phyloP scores from a whole-genome alignment of 352 stramenopile genomes.

The Phytophthora cryptogea region DNA sequence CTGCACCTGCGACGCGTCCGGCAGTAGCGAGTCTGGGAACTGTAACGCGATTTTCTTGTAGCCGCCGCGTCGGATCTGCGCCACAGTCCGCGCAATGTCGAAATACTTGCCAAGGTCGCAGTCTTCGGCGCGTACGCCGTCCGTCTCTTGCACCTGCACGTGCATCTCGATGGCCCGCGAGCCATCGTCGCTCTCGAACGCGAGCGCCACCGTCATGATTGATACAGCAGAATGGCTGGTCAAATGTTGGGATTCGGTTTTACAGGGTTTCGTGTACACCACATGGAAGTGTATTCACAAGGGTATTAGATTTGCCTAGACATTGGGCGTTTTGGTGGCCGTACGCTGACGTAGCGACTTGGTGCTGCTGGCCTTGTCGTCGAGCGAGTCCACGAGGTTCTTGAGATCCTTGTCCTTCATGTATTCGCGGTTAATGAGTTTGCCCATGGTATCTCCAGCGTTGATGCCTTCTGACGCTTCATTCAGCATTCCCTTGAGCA shows the following conservation, averaged over 20 bases:
- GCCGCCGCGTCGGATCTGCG: constrained; percentile 57
- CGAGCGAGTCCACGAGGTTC: constrained; percentile 37
- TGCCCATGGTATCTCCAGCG: constrained; percentile 76
- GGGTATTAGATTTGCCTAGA: constrained; percentile 28
- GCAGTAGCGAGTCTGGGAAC: constrained; percentile 94
- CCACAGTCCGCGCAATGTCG: constrained; percentile 62
- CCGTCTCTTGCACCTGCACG: constrained; percentile 55
- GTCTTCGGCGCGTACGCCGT: constrained; percentile 52
- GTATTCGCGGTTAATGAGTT: constrained; percentile 72
- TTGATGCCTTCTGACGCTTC: constrained; percentile 64
- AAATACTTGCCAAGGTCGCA: constrained; percentile 62
- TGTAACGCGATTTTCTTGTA: constrained; percentile 92
- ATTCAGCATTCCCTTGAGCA: constrained; percentile 70
- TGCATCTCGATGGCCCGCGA: constrained; percentile 75
- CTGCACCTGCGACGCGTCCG: constrained; percentile 89
- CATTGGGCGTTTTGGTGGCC: constrained; percentile 29
- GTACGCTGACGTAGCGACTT: constrained; percentile 56
- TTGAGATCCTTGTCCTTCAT: constrained; percentile 62
- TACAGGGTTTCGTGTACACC: constrained; percentile 3
- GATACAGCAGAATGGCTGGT: constrained; percentile 13
- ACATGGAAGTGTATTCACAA: constrained; percentile 26
- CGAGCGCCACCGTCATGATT: constrained; percentile 69
- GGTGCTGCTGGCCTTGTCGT: constrained; percentile 36
- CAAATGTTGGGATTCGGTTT: constrained; percentile 1
- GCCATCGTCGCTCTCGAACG: constrained; percentile 84